Base-by-base conservation (phyloP, 2,329 filamentous ascomycete genomes). In the Cladosporium sp. region DNA sequence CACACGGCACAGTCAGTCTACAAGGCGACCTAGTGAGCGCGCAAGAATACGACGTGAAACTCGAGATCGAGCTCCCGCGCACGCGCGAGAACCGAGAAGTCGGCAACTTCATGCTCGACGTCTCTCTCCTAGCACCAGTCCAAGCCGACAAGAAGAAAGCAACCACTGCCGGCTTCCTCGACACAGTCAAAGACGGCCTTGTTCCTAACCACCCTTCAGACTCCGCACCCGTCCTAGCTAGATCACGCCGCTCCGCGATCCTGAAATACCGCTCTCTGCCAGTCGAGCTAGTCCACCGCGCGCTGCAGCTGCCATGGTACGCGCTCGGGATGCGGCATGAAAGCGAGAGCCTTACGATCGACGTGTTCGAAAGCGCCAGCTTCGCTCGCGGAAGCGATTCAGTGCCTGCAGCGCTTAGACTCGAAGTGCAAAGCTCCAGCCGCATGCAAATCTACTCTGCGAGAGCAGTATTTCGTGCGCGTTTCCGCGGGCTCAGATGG, bases 61-160 rank as follows among this genome's bases (percentile, higher is more conserved):
- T 97, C 1, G 80, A 84, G 20, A 80, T 99, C 34, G 82, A 84
- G 3, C 80, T 99, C 63, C 94, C 94, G 17, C 86, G 88, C 40
- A 94, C 90, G 2, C 86, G 85, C 0, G 75, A 81, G 1, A 99
- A 99, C 68, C 75, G 89, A 20, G 83, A 82, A 2, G 83, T 84
- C 14, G 94, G 94, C 28, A 97, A 97, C 76, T 97, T 97, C 79
- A 99, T 99, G 94, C 78, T 97, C 17, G 87, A 89, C 49, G 77
- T 96, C 15, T 83, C 85, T 61, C 82, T 96, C 54, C 81, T 89
- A 51, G 73, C 65, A 7, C 60, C 61, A 1, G 45, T 17, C 4
- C 54, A 57, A n/a, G 51, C 14, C 5, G 45, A 58, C 4, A 50
- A 58, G 28, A 49, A 60, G 5, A 56, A 40, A 12, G 30, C 39